Percentiles rank a stretch among this genome's conserved stretches.
phyloP scores from a whole-genome alignment of 768 basidiomycete genomes.

The Goffeauzyma gilvescens region DNA sequence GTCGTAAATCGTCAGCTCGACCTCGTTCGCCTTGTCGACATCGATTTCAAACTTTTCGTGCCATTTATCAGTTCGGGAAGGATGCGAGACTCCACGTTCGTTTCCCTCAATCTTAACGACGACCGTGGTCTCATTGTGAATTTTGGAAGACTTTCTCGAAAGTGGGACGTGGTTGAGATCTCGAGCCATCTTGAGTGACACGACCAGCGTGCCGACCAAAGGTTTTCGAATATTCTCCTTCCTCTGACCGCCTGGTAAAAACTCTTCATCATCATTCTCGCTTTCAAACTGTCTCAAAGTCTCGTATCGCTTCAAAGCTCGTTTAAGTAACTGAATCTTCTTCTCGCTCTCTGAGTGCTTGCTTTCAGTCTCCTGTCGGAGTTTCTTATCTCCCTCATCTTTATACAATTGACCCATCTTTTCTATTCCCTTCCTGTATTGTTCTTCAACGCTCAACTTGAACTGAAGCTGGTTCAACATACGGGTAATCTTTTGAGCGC shows the following conservation, averaged over 20 bases:
- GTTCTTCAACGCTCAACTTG: constrained; percentile 93
- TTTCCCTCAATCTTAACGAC: constrained; percentile 93
- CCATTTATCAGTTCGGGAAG: constrained; percentile 88
- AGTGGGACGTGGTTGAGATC: constrained; percentile 90
- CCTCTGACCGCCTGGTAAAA: constrained; percentile 58
- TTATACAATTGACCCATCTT: constrained; percentile 96
- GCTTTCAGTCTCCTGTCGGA: constrained; percentile 75
- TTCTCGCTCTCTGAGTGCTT: constrained; percentile 88
- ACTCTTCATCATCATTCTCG: constrained; percentile 40
- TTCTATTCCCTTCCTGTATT: constrained; percentile 95
- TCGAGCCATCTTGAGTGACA: constrained; percentile 71
- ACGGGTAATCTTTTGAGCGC: constrained; percentile 82
- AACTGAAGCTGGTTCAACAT: constrained; percentile 99
- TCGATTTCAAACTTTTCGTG: constrained; percentile 91
- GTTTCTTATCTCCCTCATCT: constrained; percentile 92
- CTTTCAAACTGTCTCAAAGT: constrained; percentile 84
- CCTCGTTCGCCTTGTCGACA: constrained; percentile 95
- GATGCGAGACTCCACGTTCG: constrained; percentile 74
- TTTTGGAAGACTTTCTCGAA: constrained; percentile 59
- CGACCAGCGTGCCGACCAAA: constrained; percentile 72
- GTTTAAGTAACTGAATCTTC: constrained; percentile 81
- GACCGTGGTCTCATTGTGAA: constrained; percentile 64
- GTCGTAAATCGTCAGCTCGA: constrained; percentile 89
- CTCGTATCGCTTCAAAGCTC: constrained; percentile 89
- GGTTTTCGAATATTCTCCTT: constrained; percentile 93